Evolutionary conservation across 306 rosid species (phyloP).

Genomic region (Pterocarpus santalinus): DNA sequence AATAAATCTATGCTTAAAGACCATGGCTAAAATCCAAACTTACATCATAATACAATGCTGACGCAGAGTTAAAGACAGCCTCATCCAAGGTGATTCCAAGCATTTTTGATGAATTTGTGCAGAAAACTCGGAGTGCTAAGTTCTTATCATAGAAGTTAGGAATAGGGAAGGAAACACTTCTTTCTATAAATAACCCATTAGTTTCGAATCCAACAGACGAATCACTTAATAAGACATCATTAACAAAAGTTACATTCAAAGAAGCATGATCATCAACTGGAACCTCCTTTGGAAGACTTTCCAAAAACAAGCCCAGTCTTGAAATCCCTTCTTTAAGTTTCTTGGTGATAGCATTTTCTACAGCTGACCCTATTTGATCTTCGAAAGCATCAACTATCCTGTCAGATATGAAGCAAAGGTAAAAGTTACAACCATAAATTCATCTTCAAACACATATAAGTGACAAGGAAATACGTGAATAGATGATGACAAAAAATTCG

Average conservation of each 20-base stretch:
- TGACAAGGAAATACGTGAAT: constrained; percentile 15
- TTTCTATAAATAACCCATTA: constrained; percentile 74
- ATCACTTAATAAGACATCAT: constrained; percentile 64
- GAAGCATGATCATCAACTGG: constrained; percentile 73
- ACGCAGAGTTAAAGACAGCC: constrained; percentile 86
- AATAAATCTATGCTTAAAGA: constrained; percentile 10
- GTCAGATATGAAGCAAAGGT: constrained; percentile 48
- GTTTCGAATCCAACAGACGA: constrained; percentile 81
- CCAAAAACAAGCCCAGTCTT: constrained; percentile 75
- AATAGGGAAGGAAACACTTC: constrained; percentile 42
- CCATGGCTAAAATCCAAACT: constrained; percentile 40
- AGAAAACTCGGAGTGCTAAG: constrained; percentile 55
- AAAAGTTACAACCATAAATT: constrained; percentile 33
- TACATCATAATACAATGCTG: constrained; percentile 75
- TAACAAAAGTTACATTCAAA: constrained; percentile 76
- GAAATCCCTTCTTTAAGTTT: constrained; percentile 73
- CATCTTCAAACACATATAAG: constrained; percentile 31
- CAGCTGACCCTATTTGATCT: constrained; percentile 75
- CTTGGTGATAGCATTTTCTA: constrained; percentile 74
- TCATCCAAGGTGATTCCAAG: constrained; percentile 84
- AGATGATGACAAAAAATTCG: background rate
- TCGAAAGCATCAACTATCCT: constrained; percentile 90
- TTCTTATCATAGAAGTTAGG: constrained; percentile 49
- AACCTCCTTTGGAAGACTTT: constrained; percentile 80
- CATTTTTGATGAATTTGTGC: constrained; percentile 80